Evolutionary conservation across 2,329 filamentous ascomycete genomes (phyloP).

Genomic region (Pseudocercospora macadamiae): DNA sequence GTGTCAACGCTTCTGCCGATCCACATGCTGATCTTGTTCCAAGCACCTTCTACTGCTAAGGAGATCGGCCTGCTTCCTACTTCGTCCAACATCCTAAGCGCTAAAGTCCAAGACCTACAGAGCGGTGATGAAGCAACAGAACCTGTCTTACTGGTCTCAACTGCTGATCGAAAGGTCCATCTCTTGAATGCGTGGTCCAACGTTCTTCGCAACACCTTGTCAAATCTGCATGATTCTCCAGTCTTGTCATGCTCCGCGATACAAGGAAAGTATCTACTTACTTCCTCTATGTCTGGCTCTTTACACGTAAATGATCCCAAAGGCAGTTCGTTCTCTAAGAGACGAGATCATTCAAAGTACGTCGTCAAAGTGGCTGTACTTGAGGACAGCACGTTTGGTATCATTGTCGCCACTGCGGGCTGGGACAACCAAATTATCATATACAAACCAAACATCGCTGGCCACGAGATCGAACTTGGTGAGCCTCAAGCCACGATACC

Average conservation of each 20-base stretch:
- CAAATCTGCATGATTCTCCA: conserved; percentile 54
- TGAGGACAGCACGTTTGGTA: conserved; percentile 26
- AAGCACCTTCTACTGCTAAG: conserved; percentile 36
- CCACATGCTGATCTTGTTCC: neutral
- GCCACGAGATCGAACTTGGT: conserved; percentile 31
- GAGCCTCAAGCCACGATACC: conserved; percentile 48
- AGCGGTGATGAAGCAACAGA: conserved; percentile 5
- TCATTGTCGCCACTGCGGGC: conserved; percentile 60
- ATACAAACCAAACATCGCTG: conserved; percentile 42
- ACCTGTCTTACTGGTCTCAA: conserved; percentile 47
- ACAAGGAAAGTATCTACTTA: conserved; percentile 50
- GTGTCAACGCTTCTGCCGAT: neutral
- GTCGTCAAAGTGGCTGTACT: conserved; percentile 55
- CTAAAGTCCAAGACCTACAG: conserved; percentile 36
- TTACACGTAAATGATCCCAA: conserved; percentile 52
- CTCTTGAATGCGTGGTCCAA: conserved; percentile 46
- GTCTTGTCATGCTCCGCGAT: conserved; percentile 56
- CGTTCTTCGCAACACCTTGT: conserved; percentile 41
- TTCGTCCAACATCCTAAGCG: conserved; percentile 57
- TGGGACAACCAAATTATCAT: conserved; percentile 63
- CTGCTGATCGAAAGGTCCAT: conserved; percentile 54
- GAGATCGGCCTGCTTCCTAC: conserved; percentile 49
- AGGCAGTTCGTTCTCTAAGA: conserved; percentile 48
- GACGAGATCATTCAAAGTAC: conserved; percentile 63
- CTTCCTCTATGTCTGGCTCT: conserved; percentile 63